Evolutionary conservation across 371 early-diverging fungal species (phyloP).

Genomic region (Syncephalastrum sp.): DNA sequence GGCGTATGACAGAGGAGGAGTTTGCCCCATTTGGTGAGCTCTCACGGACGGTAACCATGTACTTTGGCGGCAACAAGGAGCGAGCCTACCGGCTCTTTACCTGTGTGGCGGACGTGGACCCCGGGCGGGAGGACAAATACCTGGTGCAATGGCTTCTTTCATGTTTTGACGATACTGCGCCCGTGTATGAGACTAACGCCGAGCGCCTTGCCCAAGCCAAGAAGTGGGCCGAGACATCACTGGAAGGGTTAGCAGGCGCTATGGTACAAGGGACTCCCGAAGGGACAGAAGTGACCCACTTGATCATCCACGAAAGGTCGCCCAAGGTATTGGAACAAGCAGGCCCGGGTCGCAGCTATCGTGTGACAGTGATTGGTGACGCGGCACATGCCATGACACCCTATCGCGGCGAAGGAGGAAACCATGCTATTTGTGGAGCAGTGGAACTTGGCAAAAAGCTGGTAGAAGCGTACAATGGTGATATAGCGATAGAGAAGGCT

Average conservation of each 20-base stretch:
- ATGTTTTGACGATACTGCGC: neutral
- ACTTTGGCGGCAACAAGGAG: neutral
- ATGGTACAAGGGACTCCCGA: conserved; percentile 4
- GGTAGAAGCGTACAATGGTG: conserved; percentile 5
- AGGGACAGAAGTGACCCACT: neutral
- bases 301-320: conserved; percentile 14
- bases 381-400: conserved; percentile 24
- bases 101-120: conserved; percentile 11
- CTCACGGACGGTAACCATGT: neutral
- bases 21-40: neutral
- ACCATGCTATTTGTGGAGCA: conserved; percentile 38
- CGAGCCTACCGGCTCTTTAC: neutral
- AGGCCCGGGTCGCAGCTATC: neutral
- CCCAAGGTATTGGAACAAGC: neutral
- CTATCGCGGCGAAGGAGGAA: conserved; percentile 28
- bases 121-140: neutral
- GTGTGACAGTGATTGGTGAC: conserved; percentile 20
- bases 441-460: conserved; percentile 21
- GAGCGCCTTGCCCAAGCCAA: conserved; percentile 15
- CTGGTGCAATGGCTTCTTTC: conserved; percentile 11
- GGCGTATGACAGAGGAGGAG: conserved; percentile 9
- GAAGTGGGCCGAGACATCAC: conserved; percentile 4
- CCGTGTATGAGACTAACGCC: conserved; percentile 3
- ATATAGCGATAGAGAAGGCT: conserved; percentile 19
- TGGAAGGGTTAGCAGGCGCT: neutral